phyloP scores from a whole-genome alignment of 2,329 filamentous ascomycete genomes.

The Talaromyces islandicus region DNA sequence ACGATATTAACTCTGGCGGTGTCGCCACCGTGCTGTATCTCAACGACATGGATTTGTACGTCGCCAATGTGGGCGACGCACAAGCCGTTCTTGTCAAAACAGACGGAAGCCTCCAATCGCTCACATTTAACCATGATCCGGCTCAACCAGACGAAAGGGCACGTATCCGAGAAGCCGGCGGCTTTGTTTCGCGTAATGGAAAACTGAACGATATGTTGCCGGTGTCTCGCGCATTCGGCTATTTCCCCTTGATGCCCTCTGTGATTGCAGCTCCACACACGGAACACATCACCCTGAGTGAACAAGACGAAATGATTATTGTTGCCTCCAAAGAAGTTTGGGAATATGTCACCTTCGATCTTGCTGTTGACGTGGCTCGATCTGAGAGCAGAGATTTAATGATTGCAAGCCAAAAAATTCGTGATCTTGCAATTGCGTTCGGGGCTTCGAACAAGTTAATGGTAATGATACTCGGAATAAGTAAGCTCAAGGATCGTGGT shows the following conservation, averaged over 20 bases:
- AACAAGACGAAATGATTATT: constrained; percentile 89
- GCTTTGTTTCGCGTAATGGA: constrained; percentile 91
- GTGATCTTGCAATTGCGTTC: constrained; percentile 92
- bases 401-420: constrained; percentile 88
- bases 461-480: constrained; percentile 97
- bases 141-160: constrained; percentile 77
- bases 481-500: constrained; percentile 81
- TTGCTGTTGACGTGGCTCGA: constrained; percentile 86
- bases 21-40: constrained; percentile 90
- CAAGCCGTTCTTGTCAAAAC: constrained; percentile 93
- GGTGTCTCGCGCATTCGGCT: constrained; percentile 91
- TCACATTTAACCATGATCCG: constrained; percentile 90
- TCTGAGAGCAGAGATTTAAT: constrained; percentile 85
- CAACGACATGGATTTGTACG: constrained; percentile 81
- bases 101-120: constrained; percentile 72
- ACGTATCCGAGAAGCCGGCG: constrained; percentile 87
- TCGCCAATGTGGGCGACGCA: constrained; percentile 92
- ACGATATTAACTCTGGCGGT: constrained; percentile 83
- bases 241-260: constrained; percentile 84
- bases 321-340: constrained; percentile 89
- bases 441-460: constrained; percentile 92
- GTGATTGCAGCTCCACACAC: constrained; percentile 89
- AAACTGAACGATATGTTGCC: constrained; percentile 87
- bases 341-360: constrained; percentile 85
- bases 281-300: constrained; percentile 68